Percentiles rank a stretch among this genome's conserved stretches.
Evolutionary conservation across 192 early-diverging fungal species (phyloP).

Genomic region (Backusella psychrophila): DNA sequence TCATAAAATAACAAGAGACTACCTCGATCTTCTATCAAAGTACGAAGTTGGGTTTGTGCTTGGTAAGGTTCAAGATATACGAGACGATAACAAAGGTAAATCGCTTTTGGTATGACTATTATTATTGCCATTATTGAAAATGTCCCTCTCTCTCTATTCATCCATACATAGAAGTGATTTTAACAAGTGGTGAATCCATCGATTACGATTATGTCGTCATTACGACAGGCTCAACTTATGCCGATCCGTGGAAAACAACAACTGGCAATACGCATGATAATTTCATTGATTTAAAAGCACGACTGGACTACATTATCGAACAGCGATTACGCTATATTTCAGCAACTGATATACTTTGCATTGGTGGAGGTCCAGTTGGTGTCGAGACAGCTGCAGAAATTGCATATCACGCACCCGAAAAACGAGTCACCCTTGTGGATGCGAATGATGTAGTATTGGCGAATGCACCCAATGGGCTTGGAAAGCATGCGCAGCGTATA

Average conservation of each 20-base stretch:
- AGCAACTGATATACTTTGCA: slow-evolving; percentile 8
- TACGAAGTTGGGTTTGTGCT: neutral
- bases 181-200: neutral
- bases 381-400: slow-evolving; percentile 17
- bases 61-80: slow-evolving; percentile 3
- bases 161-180: neutral
- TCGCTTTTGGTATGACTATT: neutral
- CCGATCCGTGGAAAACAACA: slow-evolving; percentile 13
- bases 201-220: slow-evolving; percentile 10
- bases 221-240: slow-evolving; percentile 4
- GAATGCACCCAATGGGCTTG: neutral
- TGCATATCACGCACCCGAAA: neutral
- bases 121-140: neutral
- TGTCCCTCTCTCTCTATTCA: neutral
- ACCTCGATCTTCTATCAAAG: neutral
- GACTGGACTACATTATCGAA: neutral
- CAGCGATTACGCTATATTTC: neutral
- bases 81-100: slow-evolving; percentile 16
- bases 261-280: neutral
- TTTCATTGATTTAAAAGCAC: neutral
- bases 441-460: neutral
- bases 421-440: neutral
- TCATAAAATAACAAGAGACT: slow-evolving; percentile 4
- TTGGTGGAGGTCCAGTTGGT: slow-evolving; percentile 18
- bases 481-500: slow-evolving; percentile 1